Evolutionary conservation across 1,139 yeast genomes (phyloP).

Genomic region (Debaryomyces fabryi): DNA sequence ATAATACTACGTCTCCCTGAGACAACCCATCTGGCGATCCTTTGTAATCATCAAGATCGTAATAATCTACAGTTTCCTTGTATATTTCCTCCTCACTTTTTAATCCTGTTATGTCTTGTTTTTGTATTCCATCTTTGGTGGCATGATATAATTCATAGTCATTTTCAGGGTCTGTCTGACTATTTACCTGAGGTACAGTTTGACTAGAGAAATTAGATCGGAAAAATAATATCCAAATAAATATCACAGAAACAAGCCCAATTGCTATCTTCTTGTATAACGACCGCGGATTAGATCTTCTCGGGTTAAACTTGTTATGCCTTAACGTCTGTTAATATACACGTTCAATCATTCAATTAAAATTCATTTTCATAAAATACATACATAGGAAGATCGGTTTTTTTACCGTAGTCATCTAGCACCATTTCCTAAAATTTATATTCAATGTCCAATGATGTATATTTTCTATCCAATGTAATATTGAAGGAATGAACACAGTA

Average conservation of each 20-base stretch:
- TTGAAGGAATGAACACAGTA: not conserved
- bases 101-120: slow-evolving; percentile 10
- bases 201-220: not conserved
- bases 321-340: slow-evolving; percentile 14
- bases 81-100: slow-evolving; percentile 23
- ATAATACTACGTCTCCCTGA: slow-evolving; percentile 66
- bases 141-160: slow-evolving; percentile 35
- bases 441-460: not conserved
- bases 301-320: slow-evolving; percentile 14
- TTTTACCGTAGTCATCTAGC: slow-evolving; percentile 40
- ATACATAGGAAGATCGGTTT: slow-evolving; percentile 52
- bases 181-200: slow-evolving; percentile 10
- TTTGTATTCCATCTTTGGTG: slow-evolving; percentile 40
- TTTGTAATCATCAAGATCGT: slow-evolving; percentile 60
- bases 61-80: slow-evolving; percentile 51
- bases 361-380: slow-evolving; percentile 16
- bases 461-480: not conserved
- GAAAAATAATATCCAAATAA: slow-evolving; percentile 13
- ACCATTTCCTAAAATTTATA: slow-evolving; percentile 22
- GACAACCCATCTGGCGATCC: slow-evolving; percentile 58
- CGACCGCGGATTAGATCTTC: slow-evolving; percentile 3
- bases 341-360: not conserved
- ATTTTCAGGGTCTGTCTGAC: slow-evolving; percentile 7
- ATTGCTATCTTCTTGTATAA: slow-evolving; percentile 11
- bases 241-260: slow-evolving; percentile 8